phyloP scores from a whole-genome alignment of 371 early-diverging fungal genomes.

The Apophysomyces variabilis region DNA sequence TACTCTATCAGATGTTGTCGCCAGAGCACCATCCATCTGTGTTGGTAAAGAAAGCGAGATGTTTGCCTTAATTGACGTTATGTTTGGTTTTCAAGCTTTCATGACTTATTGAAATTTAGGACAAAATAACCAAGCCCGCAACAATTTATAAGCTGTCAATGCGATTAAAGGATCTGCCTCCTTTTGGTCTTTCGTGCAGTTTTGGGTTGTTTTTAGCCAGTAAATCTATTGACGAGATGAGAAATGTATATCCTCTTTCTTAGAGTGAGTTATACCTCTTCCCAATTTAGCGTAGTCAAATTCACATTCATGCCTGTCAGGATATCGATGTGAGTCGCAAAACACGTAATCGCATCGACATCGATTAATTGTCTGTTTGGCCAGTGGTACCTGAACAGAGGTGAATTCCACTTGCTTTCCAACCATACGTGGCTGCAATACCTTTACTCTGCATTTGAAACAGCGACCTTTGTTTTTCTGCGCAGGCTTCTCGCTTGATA shows the following conservation, averaged over 20 bases:
- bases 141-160: conserved; percentile 55
- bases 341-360: conserved; percentile 82
- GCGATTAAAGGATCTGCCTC: conserved; percentile 77
- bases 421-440: conserved; percentile 16
- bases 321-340: conserved; percentile 80
- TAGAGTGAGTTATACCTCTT: conserved; percentile 40
- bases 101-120: no score
- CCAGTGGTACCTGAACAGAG: conserved; percentile 64
- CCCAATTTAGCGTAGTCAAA: conserved; percentile 75
- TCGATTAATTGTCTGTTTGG: conserved; percentile 82
- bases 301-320: conserved; percentile 78
- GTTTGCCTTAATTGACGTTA: no score
- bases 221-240: conserved; percentile 42
- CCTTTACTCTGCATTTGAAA: conserved; percentile 74
- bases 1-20: no score
- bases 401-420: background rate
- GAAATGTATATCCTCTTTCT: background rate
- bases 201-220: conserved; percentile 82
- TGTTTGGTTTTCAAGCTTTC: no score
- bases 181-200: conserved; percentile 74
- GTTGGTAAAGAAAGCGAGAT: no score
- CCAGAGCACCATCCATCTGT: no score
- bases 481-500: conserved; percentile 38
- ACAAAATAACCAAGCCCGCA: no score
- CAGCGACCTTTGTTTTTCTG: conserved; percentile 80